Conservation (phyloP, 306 rosid species). For the Pterocarpus santalinus region DNA sequence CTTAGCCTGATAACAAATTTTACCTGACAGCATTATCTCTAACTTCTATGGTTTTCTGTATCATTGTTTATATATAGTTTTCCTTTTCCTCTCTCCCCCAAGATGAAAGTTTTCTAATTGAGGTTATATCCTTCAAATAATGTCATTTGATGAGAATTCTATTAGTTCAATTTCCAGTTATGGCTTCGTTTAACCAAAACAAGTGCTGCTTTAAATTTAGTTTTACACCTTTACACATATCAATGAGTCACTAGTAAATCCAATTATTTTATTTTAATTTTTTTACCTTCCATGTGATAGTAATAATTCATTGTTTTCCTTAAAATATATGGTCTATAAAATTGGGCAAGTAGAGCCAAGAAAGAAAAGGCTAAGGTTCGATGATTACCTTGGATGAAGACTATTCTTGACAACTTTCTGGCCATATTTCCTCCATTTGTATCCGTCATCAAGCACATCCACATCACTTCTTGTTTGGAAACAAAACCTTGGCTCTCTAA, state of each 20-base stretch:
- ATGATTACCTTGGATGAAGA: constrained; percentile 85
- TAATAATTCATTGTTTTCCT: background rate
- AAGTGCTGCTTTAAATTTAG: constrained; percentile 1
- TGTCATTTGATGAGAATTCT: background rate
- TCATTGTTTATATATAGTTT: background rate
- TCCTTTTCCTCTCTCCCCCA: background rate
- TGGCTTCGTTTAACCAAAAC: constrained; percentile 26
- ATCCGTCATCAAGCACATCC: constrained; percentile 95
- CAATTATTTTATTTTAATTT: no score
- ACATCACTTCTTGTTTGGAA: constrained; percentile 94
- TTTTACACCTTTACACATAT: background rate
- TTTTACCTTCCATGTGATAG: background rate
- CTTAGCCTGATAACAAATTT: background rate
- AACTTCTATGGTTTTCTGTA: background rate
- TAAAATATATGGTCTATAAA: background rate
- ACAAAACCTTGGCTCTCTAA: constrained; percentile 93
- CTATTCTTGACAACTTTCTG: constrained; percentile 95
- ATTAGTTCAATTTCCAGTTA: constrained; percentile 2
- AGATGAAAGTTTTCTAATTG: background rate
- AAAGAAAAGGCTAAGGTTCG: background rate
- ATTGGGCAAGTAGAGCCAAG: background rate
- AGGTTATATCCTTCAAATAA: background rate
- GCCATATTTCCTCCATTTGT: constrained; percentile 95
- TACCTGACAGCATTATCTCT: background rate
- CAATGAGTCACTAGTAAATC: background rate